These are phyloP conservation scores for Nicotiana tomentosiformis DNA, from an alignment of 257 asterid species.

Conservation along the genomic window DNA sequence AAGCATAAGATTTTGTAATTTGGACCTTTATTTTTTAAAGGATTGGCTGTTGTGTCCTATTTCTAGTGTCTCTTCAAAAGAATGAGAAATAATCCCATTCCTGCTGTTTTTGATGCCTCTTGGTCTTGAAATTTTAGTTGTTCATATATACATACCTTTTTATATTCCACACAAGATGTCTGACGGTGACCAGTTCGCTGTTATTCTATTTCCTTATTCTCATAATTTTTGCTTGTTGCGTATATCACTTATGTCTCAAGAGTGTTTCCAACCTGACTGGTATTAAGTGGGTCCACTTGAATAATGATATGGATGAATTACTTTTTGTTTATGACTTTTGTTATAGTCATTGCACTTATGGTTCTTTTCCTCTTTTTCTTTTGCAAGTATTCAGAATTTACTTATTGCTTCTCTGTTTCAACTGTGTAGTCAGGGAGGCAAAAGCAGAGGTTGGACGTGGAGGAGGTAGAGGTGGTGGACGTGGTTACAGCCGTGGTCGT, in stretches of 20 bases:
- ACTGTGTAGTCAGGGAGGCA: conserved; percentile 51
- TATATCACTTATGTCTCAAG: not conserved
- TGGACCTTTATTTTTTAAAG: not conserved
- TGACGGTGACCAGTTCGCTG: not conserved
- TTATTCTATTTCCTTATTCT: not conserved
- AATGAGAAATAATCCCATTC: not conserved
- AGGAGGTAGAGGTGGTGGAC: conserved; percentile 67
- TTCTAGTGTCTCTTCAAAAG: not conserved
- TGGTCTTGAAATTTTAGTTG: not conserved
- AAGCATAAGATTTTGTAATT: not conserved
- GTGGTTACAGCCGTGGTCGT: conserved; percentile 62
- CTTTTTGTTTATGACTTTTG: not conserved
- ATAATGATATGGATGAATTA: not conserved
- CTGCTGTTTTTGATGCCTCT: not conserved
- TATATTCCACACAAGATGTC: not conserved
- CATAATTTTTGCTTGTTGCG: not conserved
- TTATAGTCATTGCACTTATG: not conserved
- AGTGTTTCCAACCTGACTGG: not conserved
- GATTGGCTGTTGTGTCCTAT: not conserved
- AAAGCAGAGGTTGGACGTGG: conserved; percentile 47
- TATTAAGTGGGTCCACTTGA: not conserved
- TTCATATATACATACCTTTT: not conserved
- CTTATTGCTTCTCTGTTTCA: not conserved
- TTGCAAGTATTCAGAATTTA: conserved; percentile 1
- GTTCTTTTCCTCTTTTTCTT: not conserved